These are phyloP conservation scores for Thalassiosira ordinaria DNA, from an alignment of 352 stramenopile genomes.

Conservation along the genomic window DNA sequence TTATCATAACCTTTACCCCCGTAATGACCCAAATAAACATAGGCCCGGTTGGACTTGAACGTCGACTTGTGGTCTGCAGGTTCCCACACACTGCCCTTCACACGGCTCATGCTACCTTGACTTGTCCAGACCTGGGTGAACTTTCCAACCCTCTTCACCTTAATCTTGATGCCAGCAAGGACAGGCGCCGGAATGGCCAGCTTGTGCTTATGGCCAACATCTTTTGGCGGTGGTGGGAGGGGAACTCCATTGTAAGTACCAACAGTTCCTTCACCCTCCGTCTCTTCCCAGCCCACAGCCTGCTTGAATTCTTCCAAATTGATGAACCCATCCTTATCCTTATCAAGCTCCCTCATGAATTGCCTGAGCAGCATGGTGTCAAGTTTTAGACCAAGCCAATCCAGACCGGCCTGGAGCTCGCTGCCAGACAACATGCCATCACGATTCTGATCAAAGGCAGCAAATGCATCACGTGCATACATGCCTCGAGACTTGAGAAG, in stretches of 20 bases:
- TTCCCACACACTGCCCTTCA: constrained; percentile 88
- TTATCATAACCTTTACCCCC: constrained; percentile 84
- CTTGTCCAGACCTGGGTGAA: constrained; percentile 88
- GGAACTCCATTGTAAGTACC: constrained; percentile 74
- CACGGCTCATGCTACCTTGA: constrained; percentile 87
- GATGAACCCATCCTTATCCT: constrained; percentile 89
- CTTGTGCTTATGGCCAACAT: constrained; percentile 77
- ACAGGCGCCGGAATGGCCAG: constrained; percentile 81
- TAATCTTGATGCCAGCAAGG: constrained; percentile 88
- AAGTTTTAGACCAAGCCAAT: constrained; percentile 88
- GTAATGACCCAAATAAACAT: constrained; percentile 89
- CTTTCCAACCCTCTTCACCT: constrained; percentile 86
- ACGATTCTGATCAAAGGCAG: constrained; percentile 89
- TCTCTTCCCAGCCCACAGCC: constrained; percentile 88
- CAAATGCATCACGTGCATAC: constrained; percentile 90
- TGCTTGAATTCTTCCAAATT: constrained; percentile 91
- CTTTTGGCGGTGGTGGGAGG: constrained; percentile 83
- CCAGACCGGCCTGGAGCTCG: constrained; percentile 89
- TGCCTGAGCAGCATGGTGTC: constrained; percentile 82
- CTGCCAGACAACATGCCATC: constrained; percentile 89
- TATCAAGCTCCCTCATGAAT: constrained; percentile 90
- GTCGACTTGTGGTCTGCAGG: constrained; percentile 76
- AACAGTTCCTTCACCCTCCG: constrained; percentile 67
- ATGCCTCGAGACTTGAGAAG: constrained; percentile 88
- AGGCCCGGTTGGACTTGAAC: constrained; percentile 85